Conservation (phyloP, 768 basidiomycete genomes). For the Phylloporus arenicola region DNA sequence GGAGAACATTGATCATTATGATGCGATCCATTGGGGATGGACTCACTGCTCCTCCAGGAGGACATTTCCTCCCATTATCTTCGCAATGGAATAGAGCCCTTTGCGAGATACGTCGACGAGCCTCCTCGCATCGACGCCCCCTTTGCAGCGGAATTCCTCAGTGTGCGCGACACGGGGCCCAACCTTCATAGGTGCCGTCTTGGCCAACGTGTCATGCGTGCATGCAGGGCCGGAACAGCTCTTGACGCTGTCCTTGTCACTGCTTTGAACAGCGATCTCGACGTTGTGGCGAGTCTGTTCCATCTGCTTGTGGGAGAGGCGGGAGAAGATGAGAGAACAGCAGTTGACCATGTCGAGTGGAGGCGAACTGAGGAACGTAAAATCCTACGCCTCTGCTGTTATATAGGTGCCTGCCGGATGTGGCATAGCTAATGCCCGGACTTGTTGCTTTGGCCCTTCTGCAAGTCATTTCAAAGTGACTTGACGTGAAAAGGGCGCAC, state of each 20-base stretch:
- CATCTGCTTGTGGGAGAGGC: slow-evolving; percentile 18
- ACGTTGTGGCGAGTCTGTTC: slow-evolving; percentile 17
- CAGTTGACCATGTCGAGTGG: slow-evolving; percentile 25
- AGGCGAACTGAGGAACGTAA: slow-evolving; percentile 8
- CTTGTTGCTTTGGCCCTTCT: slow-evolving; percentile 9
- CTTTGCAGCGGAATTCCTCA: slow-evolving; percentile 31
- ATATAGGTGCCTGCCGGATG: slow-evolving; percentile 19
- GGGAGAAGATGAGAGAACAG: slow-evolving; percentile 20
- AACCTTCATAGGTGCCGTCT: slow-evolving; percentile 21
- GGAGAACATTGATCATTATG: slow-evolving; percentile 11
- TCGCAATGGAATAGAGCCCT: slow-evolving; percentile 29
- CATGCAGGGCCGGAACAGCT: slow-evolving; percentile 32
- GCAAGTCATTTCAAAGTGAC: slow-evolving; percentile 16
- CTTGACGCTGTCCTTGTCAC: slow-evolving; percentile 24
- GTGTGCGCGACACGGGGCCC: slow-evolving; percentile 34
- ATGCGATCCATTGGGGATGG: slow-evolving; percentile 12
- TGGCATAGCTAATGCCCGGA: slow-evolving; percentile 15
- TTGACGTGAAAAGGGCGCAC: slow-evolving; percentile 16
- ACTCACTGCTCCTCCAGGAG: slow-evolving; percentile 34
- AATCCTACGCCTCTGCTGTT: slow-evolving; percentile 11
- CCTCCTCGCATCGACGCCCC: slow-evolving; percentile 32
- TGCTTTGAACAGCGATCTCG: slow-evolving; percentile 17
- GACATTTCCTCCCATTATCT: slow-evolving; percentile 33
- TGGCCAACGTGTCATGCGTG: slow-evolving; percentile 23
- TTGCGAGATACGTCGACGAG: slow-evolving; percentile 32